Evolutionary conservation across 106 monocot species (phyloP).

Genomic region (Gastrodia elata): DNA sequence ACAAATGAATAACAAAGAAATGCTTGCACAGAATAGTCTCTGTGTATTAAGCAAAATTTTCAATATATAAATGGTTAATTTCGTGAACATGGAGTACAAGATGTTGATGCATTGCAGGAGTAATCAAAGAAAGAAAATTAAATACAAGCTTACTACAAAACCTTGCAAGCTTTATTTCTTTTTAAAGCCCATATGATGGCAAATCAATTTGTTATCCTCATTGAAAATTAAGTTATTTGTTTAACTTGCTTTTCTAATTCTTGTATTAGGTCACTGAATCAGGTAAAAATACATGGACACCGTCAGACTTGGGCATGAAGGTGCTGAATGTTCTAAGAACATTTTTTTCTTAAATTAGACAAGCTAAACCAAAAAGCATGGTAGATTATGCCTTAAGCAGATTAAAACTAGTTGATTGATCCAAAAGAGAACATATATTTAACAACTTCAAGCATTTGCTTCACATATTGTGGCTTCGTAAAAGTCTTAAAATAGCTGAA

Average conservation of each 20-base stretch:
- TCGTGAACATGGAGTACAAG: background rate
- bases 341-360: background rate
- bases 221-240: background rate
- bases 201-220: background rate
- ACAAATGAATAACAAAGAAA: slow-evolving; percentile 4
- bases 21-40: background rate
- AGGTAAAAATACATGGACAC: background rate
- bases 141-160: background rate
- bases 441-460: background rate
- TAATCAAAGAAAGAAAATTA: background rate
- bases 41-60: background rate
- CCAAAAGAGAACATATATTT: background rate
- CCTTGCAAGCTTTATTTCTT: background rate
- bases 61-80: background rate
- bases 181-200: background rate
- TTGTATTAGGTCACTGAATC: background rate
- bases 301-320: background rate
- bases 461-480: no score
- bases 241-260: background rate
- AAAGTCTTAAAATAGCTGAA: no score
- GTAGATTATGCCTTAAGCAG: background rate
- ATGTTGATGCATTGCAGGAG: background rate
- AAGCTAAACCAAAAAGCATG: background rate
- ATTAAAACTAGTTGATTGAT: background rate
- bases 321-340: background rate